These are phyloP conservation scores for Breynia disticha DNA, from an alignment of 441 rosid genomes.

Conservation along the genomic window DNA sequence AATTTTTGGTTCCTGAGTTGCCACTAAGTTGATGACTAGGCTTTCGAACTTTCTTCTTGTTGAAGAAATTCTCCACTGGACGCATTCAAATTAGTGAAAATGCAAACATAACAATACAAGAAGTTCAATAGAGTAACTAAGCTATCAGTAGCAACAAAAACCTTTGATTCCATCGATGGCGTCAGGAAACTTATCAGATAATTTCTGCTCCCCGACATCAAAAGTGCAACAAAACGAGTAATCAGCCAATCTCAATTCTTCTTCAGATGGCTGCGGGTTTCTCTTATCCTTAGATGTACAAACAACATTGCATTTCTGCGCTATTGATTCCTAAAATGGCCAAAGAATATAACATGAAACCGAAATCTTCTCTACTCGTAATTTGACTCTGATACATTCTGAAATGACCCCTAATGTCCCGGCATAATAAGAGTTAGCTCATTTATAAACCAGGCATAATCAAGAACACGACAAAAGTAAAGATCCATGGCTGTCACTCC, in stretches of 20 bases:
- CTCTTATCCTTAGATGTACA: conserved; percentile 44
- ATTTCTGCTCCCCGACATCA: conserved; percentile 28
- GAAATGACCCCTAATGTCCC: no score
- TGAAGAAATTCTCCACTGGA: conserved; percentile 45
- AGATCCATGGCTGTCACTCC: no score
- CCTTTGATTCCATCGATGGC: conserved; percentile 45
- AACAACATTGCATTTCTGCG: conserved; percentile 42
- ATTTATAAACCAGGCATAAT: no score
- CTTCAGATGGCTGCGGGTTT: conserved; percentile 32
- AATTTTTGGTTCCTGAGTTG: not conserved
- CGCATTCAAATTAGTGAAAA: not conserved
- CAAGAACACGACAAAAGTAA: no score
- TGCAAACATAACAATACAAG: not conserved
- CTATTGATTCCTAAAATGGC: conserved; percentile 32
- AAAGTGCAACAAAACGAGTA: conserved; percentile 39
- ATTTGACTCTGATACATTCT: no score
- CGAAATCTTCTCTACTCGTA: no score
- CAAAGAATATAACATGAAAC: not conserved
- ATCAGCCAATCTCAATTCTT: conserved; percentile 28
- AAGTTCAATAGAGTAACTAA: not conserved
- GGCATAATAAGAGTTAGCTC: no score
- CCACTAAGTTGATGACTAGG: conserved; percentile 1
- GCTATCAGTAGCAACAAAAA: conserved; percentile 9
- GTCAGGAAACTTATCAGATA: conserved; percentile 29
- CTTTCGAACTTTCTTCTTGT: conserved; percentile 21